Base-by-base conservation (phyloP, 805 yeast genomes). In the Kodamaea sagamina region DNA sequence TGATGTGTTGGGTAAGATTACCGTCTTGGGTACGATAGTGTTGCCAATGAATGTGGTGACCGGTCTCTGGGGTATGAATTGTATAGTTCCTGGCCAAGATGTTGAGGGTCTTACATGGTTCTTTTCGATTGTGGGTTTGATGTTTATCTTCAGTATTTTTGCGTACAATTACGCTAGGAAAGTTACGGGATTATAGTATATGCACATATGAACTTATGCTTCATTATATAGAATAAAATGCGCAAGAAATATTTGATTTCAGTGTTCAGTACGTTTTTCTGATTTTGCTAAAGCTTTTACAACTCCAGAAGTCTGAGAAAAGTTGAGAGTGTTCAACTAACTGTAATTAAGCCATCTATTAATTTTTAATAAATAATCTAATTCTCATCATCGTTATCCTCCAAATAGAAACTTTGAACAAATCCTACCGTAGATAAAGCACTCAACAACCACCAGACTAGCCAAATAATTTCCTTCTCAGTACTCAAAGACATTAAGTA, bases 61-160 rank as follows among this genome's bases (percentile, higher is more conserved):
- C 0, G 99, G 99, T 15, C 68, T 93, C 36, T 93, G 98, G 98
- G 99, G 99, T 44, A 93, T 93, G 99, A 93, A 93, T 67, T 95
- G 93, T 51, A 56, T 88, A 8, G 99, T 93, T 26, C 99, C 99
- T 0, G 99, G 99, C 0, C 98, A 92, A 61, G 71, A 61, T 22
- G 53, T 58, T 32, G 64, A 56, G 10, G 72, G 73, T 2, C 56
- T 71, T 42, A 51, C 57, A 13, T 71, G 76, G 76, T 71, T 71
- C 49, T 68, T 61, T 55, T 58, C 66, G 2, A 71, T 71, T 19
- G 51, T 70, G 21, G 54, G 56, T 11, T 52, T 57, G 10, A 71
- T 71, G 66, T 41, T 59, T 9, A 25, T 61, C 36, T 67, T 71
- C 52, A 64, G 72, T 39, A 42, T 65, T 3, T 35, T 61, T 26